Base-by-base conservation (phyloP, 306 rosid species). In the Gillenia trifoliata region DNA sequence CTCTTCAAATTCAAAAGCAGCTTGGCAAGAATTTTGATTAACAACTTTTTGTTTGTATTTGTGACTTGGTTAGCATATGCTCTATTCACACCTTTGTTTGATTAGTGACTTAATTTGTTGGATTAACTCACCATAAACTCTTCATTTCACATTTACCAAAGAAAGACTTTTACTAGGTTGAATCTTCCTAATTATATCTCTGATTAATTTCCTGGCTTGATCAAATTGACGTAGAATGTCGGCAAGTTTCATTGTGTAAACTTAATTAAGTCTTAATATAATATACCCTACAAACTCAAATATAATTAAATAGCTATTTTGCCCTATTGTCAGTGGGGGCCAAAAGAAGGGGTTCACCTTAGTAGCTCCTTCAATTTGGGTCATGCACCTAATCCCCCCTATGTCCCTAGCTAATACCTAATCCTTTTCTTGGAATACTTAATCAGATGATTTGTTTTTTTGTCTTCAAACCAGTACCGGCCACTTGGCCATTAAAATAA, bases 271-370 rank as follows among this genome's bases (percentile, higher is more conserved):
- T 26, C 59, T 3, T 3, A n/a, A n/a, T n/a, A n/a, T n/a, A n/a
- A 56, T 15, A 25, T 8, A 28, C 75, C 75, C 25, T 34, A 23
- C 50, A 52, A 25, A 34, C 34, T 13, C 28, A 17, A 26, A 30
- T 13, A 50, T 43, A 43, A 10, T 11, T 16, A 55, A 8, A 1
- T 9, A 57, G 40, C 45, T 55, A 36, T 34, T 25, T 25, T 57
- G n/a, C n/a, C 30, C 60, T 43, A 40, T 60, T 19, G 68, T 60
- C 68, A 41, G 68, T 41, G 59, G 77, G 66, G 77, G 60, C 45
- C 68, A 20, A 72, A 4, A 20, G 22, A 41, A 41, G 59, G 68
- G 31, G 59, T 60, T 73, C 77, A 20, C 76, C 76, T 40, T 41
- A 28, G 41, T 72, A 72, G 43, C 16, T 19, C 68, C 60, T 71